A percentile compares a stretch with the other conserved stretches of the same genome.
Evolutionary conservation across 805 yeast genomes (phyloP).

Genomic region (Millerozyma miso): DNA sequence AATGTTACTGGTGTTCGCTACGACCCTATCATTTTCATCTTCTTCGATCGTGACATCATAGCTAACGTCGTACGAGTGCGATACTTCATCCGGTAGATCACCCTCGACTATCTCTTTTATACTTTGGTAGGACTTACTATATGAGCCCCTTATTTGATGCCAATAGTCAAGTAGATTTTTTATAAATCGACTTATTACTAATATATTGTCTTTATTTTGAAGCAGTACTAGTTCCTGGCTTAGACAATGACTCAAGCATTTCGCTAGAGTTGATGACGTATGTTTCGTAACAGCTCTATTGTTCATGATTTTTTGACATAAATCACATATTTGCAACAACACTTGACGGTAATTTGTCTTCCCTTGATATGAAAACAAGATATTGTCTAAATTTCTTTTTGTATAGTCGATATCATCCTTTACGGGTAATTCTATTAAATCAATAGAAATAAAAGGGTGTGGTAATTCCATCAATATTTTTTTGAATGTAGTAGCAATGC

Average conservation of each 20-base stretch:
- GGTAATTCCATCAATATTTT: slow-evolving; percentile 49
- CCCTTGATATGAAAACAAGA: slow-evolving; percentile 8
- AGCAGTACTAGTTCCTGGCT: slow-evolving; percentile 44
- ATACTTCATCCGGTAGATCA: slow-evolving; percentile 14
- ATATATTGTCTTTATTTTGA: slow-evolving; percentile 42
- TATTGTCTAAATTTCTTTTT: slow-evolving; percentile 21
- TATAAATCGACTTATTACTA: slow-evolving; percentile 51
- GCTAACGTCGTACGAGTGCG: slow-evolving; percentile 25
- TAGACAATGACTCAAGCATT: slow-evolving; percentile 50
- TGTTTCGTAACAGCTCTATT: slow-evolving; percentile 40
- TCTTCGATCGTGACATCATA: slow-evolving; percentile 30
- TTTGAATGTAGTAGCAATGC: slow-evolving; percentile 45
- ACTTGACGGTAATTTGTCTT: slow-evolving; percentile 18
- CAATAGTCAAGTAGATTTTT: slow-evolving; percentile 52
- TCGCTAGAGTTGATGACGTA: slow-evolving; percentile 36
- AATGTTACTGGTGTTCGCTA: slow-evolving; percentile 13
- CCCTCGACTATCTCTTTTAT: slow-evolving; percentile 17
- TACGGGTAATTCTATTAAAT: slow-evolving; percentile 49
- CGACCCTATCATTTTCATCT: slow-evolving; percentile 15
- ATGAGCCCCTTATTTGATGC: slow-evolving; percentile 25
- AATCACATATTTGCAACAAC: slow-evolving; percentile 43
- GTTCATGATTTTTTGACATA: slow-evolving; percentile 33
- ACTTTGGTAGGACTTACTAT: slow-evolving; percentile 3
- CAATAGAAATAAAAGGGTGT: slow-evolving; percentile 49
- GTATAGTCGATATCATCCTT: slow-evolving; percentile 47